Evolutionary conservation across 371 early-diverging fungal genomes (phyloP).

Genomic region (Mortierella sp.): DNA sequence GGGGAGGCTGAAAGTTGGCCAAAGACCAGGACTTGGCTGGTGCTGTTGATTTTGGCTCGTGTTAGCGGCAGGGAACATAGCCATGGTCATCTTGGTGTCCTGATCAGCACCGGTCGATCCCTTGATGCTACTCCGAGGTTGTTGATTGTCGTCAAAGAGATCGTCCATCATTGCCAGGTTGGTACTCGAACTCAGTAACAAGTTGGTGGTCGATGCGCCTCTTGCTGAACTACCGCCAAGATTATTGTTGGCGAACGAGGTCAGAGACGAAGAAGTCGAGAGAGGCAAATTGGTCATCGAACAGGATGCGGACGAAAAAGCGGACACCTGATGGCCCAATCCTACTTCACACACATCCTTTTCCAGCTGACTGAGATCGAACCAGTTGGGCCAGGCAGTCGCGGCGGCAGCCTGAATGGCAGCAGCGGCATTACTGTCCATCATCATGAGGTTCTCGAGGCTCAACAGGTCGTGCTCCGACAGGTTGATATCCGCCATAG

Average conservation of each 20-base stretch:
- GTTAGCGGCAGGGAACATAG: slow-evolving; percentile 11
- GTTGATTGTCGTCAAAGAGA: slow-evolving; percentile 7
- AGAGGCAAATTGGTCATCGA: slow-evolving; percentile 29
- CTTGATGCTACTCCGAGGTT: not conserved
- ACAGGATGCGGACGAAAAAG: slow-evolving; percentile 34
- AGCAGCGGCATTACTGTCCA: slow-evolving; percentile 36
- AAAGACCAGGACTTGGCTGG: slow-evolving; percentile 48
- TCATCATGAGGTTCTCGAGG: slow-evolving; percentile 47
- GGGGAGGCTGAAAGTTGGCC: slow-evolving; percentile 9
- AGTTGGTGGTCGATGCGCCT: slow-evolving; percentile 12
- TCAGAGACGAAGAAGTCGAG: slow-evolving; percentile 29
- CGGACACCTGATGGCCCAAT: slow-evolving; percentile 15
- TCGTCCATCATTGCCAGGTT: slow-evolving; percentile 49
- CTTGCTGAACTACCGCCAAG: not conserved
- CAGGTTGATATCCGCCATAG: not conserved
- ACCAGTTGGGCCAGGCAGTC: slow-evolving; percentile 51
- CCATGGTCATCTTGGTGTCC: slow-evolving; percentile 33
- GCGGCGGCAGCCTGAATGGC: slow-evolving; percentile 47
- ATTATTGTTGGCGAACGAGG: slow-evolving; percentile 15
- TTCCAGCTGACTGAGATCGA: slow-evolving; percentile 48
- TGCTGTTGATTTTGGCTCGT: slow-evolving; percentile 30
- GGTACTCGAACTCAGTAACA: slow-evolving; percentile 46
- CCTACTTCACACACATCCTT: slow-evolving; percentile 45
- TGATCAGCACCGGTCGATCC: not conserved
- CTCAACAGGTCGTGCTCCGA: slow-evolving; percentile 20